Evolutionary conservation across 257 asterid genomes (phyloP).

Genomic region (Ligustrum vulgare): DNA sequence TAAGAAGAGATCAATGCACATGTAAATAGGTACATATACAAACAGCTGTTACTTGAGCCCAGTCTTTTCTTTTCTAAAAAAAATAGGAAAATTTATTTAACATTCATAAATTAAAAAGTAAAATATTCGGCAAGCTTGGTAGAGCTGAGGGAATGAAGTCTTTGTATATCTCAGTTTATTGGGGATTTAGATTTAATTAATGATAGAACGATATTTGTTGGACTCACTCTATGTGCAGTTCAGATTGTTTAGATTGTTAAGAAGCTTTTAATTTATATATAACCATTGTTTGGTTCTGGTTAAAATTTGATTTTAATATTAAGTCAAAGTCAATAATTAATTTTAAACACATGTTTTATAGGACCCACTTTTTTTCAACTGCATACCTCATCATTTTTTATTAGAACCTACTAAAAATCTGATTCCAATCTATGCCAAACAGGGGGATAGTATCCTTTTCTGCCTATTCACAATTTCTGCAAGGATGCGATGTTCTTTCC

Average conservation of each 20-base stretch:
- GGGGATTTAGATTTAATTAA: background rate
- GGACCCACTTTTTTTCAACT: too few species aligned
- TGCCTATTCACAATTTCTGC: background rate
- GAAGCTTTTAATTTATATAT: background rate
- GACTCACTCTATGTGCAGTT: background rate
- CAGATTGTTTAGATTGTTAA: background rate
- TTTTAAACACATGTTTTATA: too few species aligned
- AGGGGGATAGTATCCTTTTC: background rate
- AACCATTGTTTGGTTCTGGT: too few species aligned
- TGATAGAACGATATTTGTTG: background rate
- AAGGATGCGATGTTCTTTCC: background rate
- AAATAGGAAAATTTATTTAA: background rate
- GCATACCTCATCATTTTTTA: too few species aligned
- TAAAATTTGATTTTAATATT: too few species aligned
- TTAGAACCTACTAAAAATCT: too few species aligned
- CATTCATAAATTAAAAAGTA: background rate
- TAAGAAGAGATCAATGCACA: background rate
- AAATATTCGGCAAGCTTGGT: background rate
- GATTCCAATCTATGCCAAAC: too few species aligned
- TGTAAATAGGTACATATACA: background rate
- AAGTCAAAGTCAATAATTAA: too few species aligned
- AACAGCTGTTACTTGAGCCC: too few species aligned
- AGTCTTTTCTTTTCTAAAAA: background rate
- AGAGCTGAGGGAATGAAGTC: background rate
- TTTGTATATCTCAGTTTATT: background rate